Evolutionary conservation across 2,329 filamentous ascomycete species (phyloP).

Genomic region (Aspergillus ruber): DNA sequence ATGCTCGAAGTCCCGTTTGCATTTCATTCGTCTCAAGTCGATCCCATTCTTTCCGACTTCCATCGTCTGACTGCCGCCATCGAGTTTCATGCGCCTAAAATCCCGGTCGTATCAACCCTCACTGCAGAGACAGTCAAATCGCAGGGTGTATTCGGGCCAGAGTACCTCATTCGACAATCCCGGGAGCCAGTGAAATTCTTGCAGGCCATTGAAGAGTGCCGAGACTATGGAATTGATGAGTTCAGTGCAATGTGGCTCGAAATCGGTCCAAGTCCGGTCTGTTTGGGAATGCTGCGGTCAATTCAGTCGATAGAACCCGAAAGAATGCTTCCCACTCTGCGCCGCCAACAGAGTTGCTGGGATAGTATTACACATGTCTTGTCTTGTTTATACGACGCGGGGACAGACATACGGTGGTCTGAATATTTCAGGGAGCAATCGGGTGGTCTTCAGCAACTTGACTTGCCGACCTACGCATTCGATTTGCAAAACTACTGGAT

Average conservation of each 20-base stretch:
- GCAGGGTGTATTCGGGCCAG: conserved; percentile 50
- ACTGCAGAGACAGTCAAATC: conserved; percentile 54
- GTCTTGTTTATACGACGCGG: conserved; percentile 56
- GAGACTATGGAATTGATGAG: conserved; percentile 54
- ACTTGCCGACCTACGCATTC: conserved; percentile 62
- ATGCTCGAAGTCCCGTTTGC: conserved; percentile 1
- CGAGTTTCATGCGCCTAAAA: conserved; percentile 48
- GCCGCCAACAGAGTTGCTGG: conserved; percentile 57
- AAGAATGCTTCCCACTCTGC: conserved; percentile 42
- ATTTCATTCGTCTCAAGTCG: conserved; percentile 4
- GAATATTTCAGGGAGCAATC: conserved; percentile 63
- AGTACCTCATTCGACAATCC: conserved; percentile 59
- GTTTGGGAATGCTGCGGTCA: conserved; percentile 63
- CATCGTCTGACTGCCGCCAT: neutral
- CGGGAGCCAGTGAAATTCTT: conserved; percentile 65
- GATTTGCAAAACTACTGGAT: conserved; percentile 69
- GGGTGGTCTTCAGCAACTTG: conserved; percentile 51
- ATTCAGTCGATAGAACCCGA: conserved; percentile 28
- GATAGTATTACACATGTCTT: conserved; percentile 57
- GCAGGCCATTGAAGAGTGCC: conserved; percentile 53
- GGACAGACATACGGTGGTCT: conserved; percentile 62
- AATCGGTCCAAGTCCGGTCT: conserved; percentile 65
- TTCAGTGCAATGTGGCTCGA: conserved; percentile 66
- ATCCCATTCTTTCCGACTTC: conserved; percentile 1
- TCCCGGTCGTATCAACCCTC: conserved; percentile 63